Conservation (phyloP, 2,329 filamentous ascomycete species). For the Akanthomyces dipterigenus region DNA sequence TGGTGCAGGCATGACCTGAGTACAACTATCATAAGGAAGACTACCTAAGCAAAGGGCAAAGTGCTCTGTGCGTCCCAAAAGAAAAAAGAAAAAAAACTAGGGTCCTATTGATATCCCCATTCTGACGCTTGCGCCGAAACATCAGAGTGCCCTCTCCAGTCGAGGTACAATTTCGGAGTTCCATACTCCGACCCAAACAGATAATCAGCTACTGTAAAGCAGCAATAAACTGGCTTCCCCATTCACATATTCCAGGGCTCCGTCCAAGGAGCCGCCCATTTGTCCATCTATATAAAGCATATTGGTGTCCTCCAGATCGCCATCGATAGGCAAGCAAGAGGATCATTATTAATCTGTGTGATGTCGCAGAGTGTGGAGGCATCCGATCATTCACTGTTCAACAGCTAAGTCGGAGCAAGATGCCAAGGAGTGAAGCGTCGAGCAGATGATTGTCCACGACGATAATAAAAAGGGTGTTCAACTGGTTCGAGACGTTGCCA, state of each 20-base stretch:
- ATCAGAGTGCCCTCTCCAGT: background rate
- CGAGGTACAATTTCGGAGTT: background rate
- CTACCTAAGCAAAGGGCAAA: constrained; percentile 9
- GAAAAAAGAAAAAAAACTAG: constrained; percentile 7
- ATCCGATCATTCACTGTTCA: constrained; percentile 7
- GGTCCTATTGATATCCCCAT: constrained; percentile 10
- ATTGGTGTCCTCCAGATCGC: background rate
- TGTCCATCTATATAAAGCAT: constrained; percentile 6
- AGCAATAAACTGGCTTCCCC: background rate
- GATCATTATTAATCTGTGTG: constrained; percentile 6
- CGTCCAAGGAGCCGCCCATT: background rate
- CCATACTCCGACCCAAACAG: background rate
- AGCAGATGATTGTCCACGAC: constrained; percentile 2
- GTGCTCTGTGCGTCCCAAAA: constrained; percentile 1
- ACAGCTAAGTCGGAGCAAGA: constrained; percentile 7
- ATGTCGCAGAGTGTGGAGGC: constrained; percentile 4
- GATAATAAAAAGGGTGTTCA: constrained; percentile 1
- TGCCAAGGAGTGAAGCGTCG: constrained; percentile 2
- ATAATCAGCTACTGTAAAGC: background rate
- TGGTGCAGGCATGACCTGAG: background rate
- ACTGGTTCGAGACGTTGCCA: constrained; percentile 11
- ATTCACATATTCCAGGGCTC: background rate
- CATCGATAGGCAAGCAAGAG: background rate
- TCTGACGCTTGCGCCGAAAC: background rate
- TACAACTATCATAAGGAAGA: background rate